These are phyloP conservation scores for Barbarea vulgaris DNA, from an alignment of 345 rosid species.

Conservation along the genomic window DNA sequence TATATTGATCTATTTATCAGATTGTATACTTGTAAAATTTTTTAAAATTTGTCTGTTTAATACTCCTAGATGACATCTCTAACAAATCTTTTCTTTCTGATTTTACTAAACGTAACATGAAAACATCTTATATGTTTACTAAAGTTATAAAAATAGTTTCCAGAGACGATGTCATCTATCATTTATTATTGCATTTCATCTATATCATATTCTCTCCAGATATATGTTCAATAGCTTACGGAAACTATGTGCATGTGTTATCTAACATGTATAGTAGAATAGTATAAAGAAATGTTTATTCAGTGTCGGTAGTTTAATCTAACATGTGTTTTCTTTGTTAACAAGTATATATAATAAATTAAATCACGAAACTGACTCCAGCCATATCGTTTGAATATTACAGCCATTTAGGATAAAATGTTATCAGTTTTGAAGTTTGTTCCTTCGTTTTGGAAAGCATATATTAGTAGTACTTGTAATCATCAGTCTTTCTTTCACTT, in stretches of 20 bases:
- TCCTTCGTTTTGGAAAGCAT: constrained; percentile 8
- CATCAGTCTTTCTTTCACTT: constrained; percentile 1
- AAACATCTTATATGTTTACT: neutral
- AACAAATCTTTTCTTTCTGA: neutral
- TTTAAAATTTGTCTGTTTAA: neutral
- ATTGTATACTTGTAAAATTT: neutral
- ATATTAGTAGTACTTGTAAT: neutral
- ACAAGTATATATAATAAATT: neutral
- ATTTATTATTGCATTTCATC: neutral
- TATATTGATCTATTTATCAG: neutral
- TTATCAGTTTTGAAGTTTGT: neutral
- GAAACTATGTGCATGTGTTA: neutral
- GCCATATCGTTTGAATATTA: neutral
- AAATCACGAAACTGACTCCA: neutral
- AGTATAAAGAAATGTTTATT: neutral
- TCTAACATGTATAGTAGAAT: neutral
- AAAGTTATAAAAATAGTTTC: neutral
- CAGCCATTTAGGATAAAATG: neutral
- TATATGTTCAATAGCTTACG: neutral
- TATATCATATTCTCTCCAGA: neutral
- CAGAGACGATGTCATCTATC: neutral
- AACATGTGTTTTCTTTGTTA: neutral
- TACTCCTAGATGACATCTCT: neutral
- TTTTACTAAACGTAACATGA: neutral
- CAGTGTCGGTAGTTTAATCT: constrained; percentile 16